Evolutionary conservation across 352 stramenopile genomes (phyloP).

Genomic region (Peronospora farinosa): DNA sequence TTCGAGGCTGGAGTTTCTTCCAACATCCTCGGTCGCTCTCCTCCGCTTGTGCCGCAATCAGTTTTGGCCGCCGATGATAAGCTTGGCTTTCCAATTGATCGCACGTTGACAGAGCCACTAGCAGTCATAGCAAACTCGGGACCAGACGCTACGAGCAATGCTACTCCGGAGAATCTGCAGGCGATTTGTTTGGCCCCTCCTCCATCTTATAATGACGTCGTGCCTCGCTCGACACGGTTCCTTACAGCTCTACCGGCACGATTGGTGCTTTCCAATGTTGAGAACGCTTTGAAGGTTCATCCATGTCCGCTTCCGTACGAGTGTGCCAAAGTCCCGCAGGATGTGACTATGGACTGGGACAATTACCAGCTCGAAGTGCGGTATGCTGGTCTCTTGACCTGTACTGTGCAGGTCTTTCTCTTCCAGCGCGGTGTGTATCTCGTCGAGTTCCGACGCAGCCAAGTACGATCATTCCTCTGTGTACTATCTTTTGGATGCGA

Average conservation of each 20-base stretch:
- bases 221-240: conserved; percentile 67
- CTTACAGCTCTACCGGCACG: conserved; percentile 55
- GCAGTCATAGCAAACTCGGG: conserved; percentile 3
- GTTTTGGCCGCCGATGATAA: conserved; percentile 10
- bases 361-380: conserved; percentile 69
- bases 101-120: conserved; percentile 15
- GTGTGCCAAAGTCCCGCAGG: conserved; percentile 38
- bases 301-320: conserved; percentile 44
- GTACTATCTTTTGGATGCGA: neutral
- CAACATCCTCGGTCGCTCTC: conserved; percentile 35
- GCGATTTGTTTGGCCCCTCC: conserved; percentile 10
- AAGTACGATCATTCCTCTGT: conserved; percentile 35
- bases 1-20: conserved; percentile 32
- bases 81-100: conserved; percentile 11
- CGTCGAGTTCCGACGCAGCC: conserved; percentile 70
- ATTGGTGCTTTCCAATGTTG: conserved; percentile 63
- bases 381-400: conserved; percentile 55
- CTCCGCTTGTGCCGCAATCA: conserved; percentile 24
- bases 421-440: conserved; percentile 77
- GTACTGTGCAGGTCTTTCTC: conserved; percentile 75
- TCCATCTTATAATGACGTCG: conserved; percentile 57
- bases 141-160: conserved; percentile 2
- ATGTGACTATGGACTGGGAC: conserved; percentile 61
- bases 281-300: conserved; percentile 38
- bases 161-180: conserved; percentile 8